Evolutionary conservation across 768 basidiomycete species (phyloP).

Genomic region (Exidia glandulosa): DNA sequence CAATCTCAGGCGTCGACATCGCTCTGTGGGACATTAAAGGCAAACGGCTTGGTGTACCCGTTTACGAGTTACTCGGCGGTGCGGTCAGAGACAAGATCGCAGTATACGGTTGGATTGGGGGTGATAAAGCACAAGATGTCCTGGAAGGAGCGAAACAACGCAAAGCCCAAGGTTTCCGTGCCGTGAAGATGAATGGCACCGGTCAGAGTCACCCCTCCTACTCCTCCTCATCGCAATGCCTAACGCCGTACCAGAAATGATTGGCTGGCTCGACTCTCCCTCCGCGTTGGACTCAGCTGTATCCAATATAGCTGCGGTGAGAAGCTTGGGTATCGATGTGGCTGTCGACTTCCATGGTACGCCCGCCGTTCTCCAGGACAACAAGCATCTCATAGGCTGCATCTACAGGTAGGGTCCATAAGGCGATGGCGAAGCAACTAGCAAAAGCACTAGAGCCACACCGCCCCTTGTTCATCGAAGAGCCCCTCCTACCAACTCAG

Average conservation of each 20-base stretch:
- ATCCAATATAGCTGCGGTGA: constrained; percentile 40
- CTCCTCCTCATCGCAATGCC: neutral
- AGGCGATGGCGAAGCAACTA: constrained; percentile 59
- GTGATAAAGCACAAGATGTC: constrained; percentile 38
- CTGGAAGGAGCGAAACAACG: constrained; percentile 39
- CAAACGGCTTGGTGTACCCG: constrained; percentile 54
- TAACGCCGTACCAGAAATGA: constrained; percentile 7
- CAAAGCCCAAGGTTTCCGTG: constrained; percentile 53
- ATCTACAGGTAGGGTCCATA: constrained; percentile 40
- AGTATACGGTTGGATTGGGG: constrained; percentile 49
- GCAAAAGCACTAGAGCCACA: constrained; percentile 48
- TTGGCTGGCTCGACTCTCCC: constrained; percentile 56
- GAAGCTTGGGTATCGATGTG: constrained; percentile 46
- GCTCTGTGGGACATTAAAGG: constrained; percentile 73
- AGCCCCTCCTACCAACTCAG: constrained; percentile 49
- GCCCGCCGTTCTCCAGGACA: neutral
- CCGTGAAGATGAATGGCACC: constrained; percentile 65
- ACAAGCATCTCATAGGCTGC: neutral
- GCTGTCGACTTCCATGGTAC: constrained; percentile 54
- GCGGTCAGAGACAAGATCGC: constrained; percentile 49
- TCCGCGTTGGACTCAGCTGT: constrained; percentile 38
- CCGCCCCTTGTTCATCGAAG: constrained; percentile 56
- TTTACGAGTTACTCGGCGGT: constrained; percentile 56
- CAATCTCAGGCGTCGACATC: constrained; percentile 52
- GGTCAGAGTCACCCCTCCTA: constrained; percentile 19